These are phyloP conservation scores for Picea sitchensis DNA, from an alignment of 75 land plant genomes.

Conservation along the genomic window DNA sequence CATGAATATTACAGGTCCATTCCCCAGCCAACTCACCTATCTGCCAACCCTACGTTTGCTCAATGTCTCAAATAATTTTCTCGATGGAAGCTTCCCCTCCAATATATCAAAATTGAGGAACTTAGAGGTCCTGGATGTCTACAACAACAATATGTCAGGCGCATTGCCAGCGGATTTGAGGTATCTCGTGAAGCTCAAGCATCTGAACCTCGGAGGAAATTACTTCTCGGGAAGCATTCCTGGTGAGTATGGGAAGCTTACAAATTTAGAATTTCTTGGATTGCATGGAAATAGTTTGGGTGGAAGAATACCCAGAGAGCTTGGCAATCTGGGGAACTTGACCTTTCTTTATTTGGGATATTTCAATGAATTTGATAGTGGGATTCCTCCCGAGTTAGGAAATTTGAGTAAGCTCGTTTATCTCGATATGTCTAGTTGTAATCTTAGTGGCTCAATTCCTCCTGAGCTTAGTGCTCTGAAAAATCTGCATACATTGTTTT, in stretches of 20 bases:
- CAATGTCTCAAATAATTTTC: not conserved
- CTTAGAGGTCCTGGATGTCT: slow-evolving; percentile 52
- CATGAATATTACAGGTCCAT: slow-evolving; percentile 42
- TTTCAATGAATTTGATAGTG: slow-evolving; percentile 62
- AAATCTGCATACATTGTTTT: slow-evolving; percentile 47
- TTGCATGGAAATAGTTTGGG: slow-evolving; percentile 63
- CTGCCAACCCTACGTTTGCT: not conserved
- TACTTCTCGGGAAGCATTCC: slow-evolving; percentile 75
- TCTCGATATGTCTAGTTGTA: slow-evolving; percentile 61
- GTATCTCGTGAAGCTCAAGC: slow-evolving; percentile 35
- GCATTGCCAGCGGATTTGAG: slow-evolving; percentile 45
- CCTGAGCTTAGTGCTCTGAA: slow-evolving; percentile 40
- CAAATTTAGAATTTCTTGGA: slow-evolving; percentile 47
- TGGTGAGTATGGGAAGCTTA: slow-evolving; percentile 41
- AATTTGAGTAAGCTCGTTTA: slow-evolving; percentile 47
- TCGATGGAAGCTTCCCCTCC: not conserved
- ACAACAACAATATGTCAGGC: slow-evolving; percentile 63
- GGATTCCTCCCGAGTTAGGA: slow-evolving; percentile 66
- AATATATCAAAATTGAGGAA: slow-evolving; percentile 28
- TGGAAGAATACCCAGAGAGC: slow-evolving; percentile 64
- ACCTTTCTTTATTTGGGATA: slow-evolving; percentile 68
- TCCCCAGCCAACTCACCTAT: slow-evolving; percentile 13
- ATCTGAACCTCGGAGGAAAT: slow-evolving; percentile 77
- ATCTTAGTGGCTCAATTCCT: slow-evolving; percentile 59
- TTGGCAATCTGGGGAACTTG: slow-evolving; percentile 57